Base-by-base conservation (phyloP, 176 grass and related monocot species). In the Carex kokanica region DNA sequence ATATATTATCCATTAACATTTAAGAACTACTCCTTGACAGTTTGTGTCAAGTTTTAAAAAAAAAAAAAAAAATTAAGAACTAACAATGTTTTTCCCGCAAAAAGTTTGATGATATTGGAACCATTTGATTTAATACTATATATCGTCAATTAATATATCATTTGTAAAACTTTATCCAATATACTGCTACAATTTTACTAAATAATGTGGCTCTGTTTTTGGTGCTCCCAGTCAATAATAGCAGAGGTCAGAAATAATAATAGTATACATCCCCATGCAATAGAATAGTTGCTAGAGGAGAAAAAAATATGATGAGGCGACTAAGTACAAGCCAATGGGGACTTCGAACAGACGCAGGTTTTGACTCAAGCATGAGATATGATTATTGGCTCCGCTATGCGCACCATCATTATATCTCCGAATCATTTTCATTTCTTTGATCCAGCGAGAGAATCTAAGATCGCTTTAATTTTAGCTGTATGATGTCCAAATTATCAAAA, bases 391-490 rank as follows among this genome's bases (percentile, higher is more conserved):
- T 60, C 57, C 78, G 9, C 16, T 63, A 43, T 38, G 36, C 21
- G 17, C 57, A 81, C 38, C 78, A 34, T 43, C 78, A 80, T 80
- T 80, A 0, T 74, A 80, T 80, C 56, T 80, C 78, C 78, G 1
- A 38, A 6, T 29, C 7, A 53, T 24, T 78, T 75, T 0, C 36
- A 4, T 43, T 43, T 74, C 16, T 49, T 74, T 49, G 5, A 41
- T 43, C 3, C 45, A 12, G 9, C 45, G 45, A 6, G 8, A 49
- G 45, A 49, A 49, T 49, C 45, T 49, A 49, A 49, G 45, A 49
- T 12, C 9, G 9, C 43, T 47, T 43, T 69, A 5, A 27, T 17
- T 36, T 69, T 31, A 10, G 0, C 16, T 69, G 5, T 69, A 18
- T 32, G 2, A 38, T 8, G 25, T 12, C 14, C 34, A 11, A 38